Base-by-base conservation (phyloP, 2,329 filamentous ascomycete species). In the Monosporascus sp. region DNA sequence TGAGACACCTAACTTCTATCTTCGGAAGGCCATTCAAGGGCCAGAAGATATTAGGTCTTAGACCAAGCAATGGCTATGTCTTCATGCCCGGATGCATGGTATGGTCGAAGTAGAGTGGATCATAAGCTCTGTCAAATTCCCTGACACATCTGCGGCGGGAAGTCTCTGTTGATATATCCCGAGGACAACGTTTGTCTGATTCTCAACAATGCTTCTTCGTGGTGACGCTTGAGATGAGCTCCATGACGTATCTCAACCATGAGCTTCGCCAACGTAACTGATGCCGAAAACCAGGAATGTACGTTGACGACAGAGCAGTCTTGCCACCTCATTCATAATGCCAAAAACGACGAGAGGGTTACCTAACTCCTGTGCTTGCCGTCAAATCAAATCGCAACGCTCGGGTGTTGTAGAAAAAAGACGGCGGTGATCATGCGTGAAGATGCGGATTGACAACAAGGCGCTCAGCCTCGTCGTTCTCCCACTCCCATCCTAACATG, bases 401-500 rank as follows among this genome's bases (percentile, higher is more conserved):
- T 59, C 9, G 22, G 51, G 39, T 56, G 46, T 50, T 46, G 48
- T 56, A 54, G 50, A 58, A 54, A 62, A 65, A 63, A 67, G 67
- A 66, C 63, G 62, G 62, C 65, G 61, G 70, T 70, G 63, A 71
- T 70, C 61, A 77, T 53, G 70, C 77, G 70, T 82, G 79, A 63
- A 77, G 71, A 57, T 74, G 76, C 58, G 72, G 70, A 66, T 78
- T 71, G 60, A 82, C 71, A 8, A 58, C 58, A 35, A 76, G 62
- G 25, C 65, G 65, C 57, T 70, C 67, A 53, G 72, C 58, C 25
- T 70, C 68, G 52, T 70, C 74, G 41, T 77, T 75, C 66, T 83
- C 80, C 79, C 83, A 90, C 68, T 91, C 86, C 89, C 88, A 93
- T 50, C 85, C 87, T 65, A 92, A 74, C 68, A 92, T 80, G 69